Percentiles rank a stretch among this genome's conserved stretches.
Conservation (phyloP, 805 yeast genomes). For the Grigorovia jiainica region DNA sequence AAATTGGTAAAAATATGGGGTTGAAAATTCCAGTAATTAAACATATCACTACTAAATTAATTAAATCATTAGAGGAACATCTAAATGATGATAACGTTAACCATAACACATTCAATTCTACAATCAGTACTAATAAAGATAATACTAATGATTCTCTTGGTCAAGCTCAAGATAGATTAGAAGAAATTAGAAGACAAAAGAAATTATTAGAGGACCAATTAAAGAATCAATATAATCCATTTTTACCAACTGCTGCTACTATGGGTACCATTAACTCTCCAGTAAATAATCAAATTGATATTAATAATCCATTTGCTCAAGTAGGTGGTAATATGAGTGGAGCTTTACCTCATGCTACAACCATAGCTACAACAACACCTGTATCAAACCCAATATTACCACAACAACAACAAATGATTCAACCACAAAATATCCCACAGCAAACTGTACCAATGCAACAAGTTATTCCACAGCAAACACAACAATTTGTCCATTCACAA, state of each 20-base stretch:
- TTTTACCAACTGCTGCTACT: constrained; percentile 13
- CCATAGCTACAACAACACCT: constrained; percentile 1
- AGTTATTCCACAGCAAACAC: background rate
- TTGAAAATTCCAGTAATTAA: constrained; percentile 90
- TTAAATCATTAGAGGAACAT: constrained; percentile 80
- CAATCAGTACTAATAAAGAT: background rate
- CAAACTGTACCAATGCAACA: background rate
- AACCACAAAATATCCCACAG: constrained; percentile 5
- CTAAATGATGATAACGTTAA: constrained; percentile 60
- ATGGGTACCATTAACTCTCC: background rate
- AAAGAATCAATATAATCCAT: constrained; percentile 27
- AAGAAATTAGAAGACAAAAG: constrained; percentile 28
- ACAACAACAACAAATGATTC: constrained; percentile 1
- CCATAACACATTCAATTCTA: constrained; percentile 12
- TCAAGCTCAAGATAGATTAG: constrained; percentile 26
- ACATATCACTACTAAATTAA: constrained; percentile 93
- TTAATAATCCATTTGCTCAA: constrained; percentile 9
- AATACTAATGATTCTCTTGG: background rate
- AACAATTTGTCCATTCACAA: constrained; percentile 9
- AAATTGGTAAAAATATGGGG: constrained; percentile 85
- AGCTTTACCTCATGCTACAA: too few species aligned
- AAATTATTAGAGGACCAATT: constrained; percentile 24
- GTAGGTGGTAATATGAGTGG: too few species aligned
- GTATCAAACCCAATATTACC: background rate
- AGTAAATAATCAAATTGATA: constrained; percentile 2